These are phyloP conservation scores for Colletotrichum sp. DNA, from an alignment of 2,329 filamentous ascomycete genomes.

Conservation along the genomic window DNA sequence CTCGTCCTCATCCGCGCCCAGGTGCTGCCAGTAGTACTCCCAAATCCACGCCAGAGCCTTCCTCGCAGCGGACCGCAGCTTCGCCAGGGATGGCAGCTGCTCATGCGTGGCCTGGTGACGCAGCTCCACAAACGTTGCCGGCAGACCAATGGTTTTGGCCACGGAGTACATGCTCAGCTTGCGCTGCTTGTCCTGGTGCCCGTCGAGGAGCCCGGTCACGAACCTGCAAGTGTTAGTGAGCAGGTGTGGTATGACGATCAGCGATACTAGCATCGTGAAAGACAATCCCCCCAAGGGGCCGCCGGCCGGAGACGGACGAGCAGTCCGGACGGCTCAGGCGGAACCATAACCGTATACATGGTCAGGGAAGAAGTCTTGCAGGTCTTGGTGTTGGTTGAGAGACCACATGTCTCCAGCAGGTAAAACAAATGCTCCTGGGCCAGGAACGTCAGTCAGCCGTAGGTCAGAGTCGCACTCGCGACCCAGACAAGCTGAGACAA, in stretches of 20 bases:
- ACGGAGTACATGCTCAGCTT: constrained; percentile 77
- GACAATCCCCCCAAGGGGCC: background rate
- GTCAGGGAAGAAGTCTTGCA: background rate
- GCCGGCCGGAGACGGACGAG: background rate
- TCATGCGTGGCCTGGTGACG: constrained; percentile 92
- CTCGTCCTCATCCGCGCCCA: constrained; percentile 33
- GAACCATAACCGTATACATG: background rate
- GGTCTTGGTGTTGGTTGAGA: background rate
- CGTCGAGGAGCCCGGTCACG: constrained; percentile 80
- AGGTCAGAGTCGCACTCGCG: background rate
- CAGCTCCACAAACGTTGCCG: constrained; percentile 84
- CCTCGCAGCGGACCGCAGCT: constrained; percentile 72
- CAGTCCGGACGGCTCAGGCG: background rate
- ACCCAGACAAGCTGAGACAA: constrained; percentile 4
- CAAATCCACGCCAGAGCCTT: constrained; percentile 85
- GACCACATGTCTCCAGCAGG: background rate
- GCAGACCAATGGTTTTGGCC: constrained; percentile 71
- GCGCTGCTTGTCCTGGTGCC: constrained; percentile 69
- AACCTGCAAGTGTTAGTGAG: constrained; percentile 56
- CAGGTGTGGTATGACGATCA: background rate
- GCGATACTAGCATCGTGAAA: background rate
- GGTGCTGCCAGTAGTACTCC: constrained; percentile 81
- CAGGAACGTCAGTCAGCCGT: constrained; percentile 2
- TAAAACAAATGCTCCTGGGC: background rate
- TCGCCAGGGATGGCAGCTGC: constrained; percentile 77